Percentiles rank a stretch among this genome's conserved stretches.
Evolutionary conservation across 306 rosid genomes (phyloP).

Genomic region (Gynostemma pentaphyllum): DNA sequence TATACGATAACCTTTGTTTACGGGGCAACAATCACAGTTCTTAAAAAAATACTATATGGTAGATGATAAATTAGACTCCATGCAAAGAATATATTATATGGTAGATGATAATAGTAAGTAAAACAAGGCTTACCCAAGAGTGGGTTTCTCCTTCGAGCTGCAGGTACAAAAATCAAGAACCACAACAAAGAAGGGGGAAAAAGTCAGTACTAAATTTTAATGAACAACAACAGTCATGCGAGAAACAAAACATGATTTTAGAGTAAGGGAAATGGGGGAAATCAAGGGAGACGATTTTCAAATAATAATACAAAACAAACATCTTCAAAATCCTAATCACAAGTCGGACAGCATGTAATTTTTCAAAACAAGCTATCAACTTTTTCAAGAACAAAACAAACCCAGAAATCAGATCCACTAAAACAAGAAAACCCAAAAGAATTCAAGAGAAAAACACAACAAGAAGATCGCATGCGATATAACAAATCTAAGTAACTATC

Average conservation of each 20-base stretch:
- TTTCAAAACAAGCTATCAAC: neutral
- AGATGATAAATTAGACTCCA: too few species aligned
- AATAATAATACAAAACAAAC: neutral
- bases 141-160: slow-evolving; percentile 99
- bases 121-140: slow-evolving; percentile 68
- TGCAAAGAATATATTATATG: neutral
- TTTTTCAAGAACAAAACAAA: neutral
- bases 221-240: neutral
- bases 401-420: slow-evolving; percentile 3
- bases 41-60: too few species aligned
- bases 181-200: slow-evolving; percentile 1
- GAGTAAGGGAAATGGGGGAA: neutral
- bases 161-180: slow-evolving; percentile 15
- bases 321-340: neutral
- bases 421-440: neutral
- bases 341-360: neutral
- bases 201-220: neutral
- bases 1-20: too few species aligned
- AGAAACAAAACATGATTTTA: neutral
- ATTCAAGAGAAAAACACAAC: neutral
- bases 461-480: neutral
- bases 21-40: too few species aligned
- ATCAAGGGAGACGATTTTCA: neutral
- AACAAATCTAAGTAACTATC: neutral
- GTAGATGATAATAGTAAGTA: slow-evolving; percentile 1